Evolutionary conservation across 1,139 yeast genomes (phyloP).

Genomic region (Debaryomycetaceae sp.): DNA sequence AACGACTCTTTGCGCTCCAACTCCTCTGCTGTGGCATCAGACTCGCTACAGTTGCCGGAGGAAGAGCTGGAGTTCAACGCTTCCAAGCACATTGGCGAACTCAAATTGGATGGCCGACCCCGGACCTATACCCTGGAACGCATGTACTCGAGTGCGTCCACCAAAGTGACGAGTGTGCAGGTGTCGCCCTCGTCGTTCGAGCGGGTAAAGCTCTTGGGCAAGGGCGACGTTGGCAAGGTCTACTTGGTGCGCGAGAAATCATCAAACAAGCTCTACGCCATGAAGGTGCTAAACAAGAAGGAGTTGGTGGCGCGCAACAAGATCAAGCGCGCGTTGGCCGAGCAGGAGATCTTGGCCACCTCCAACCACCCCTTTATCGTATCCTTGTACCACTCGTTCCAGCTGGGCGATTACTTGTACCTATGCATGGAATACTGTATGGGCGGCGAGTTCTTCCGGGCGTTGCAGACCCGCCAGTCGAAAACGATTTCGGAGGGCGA

Average conservation of each 20-base stretch:
- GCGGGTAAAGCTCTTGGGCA: conserved; percentile 77
- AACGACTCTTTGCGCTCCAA: conserved; percentile 10
- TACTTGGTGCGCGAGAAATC: conserved; percentile 78
- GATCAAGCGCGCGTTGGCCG: conserved; percentile 88
- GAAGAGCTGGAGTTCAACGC: conserved; percentile 25
- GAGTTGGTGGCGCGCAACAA: conserved; percentile 95
- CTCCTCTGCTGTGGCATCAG: conserved; percentile 2
- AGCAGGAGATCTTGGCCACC: conserved; percentile 91
- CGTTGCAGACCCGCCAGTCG: conserved; percentile 81
- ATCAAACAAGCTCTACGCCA: conserved; percentile 70
- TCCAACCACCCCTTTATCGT: conserved; percentile 96
- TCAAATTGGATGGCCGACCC: conserved; percentile 34
- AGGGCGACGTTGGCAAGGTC: conserved; percentile 97
- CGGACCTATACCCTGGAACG: conserved; percentile 45
- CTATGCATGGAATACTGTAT: conserved; percentile 98
- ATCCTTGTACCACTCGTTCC: conserved; percentile 91
- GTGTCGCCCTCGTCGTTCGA: conserved; percentile 86
- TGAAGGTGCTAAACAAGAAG: conserved; percentile 81
- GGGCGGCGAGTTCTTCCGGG: conserved; percentile 98
- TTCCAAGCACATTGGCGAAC: conserved; percentile 45
- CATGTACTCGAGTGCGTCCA: conserved; percentile 62
- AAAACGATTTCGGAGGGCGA: conserved; percentile 81
- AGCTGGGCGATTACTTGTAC: conserved; percentile 84
- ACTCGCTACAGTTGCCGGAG: conserved; percentile 1
- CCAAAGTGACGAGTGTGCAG: conserved; percentile 63